Evolutionary conservation across 768 basidiomycete species (phyloP), one percentile per base, ranked within the genome.

Genomic region (Lactifluus rugatus): DNA sequence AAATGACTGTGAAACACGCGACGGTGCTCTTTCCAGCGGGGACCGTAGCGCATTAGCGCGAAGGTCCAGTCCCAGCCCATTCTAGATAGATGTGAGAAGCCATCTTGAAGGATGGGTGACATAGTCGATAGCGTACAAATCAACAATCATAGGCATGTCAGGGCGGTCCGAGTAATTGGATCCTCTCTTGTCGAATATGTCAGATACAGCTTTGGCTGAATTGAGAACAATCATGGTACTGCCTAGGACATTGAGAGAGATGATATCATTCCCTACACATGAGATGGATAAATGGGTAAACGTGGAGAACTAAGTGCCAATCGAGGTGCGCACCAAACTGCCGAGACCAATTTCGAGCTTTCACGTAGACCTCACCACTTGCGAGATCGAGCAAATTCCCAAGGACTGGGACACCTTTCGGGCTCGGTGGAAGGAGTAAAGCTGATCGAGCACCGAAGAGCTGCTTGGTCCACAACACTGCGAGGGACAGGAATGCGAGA

Each of bases 301-400:
- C 14, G 7, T 48, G 3, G 34, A 23, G 5, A 34, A 23, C 36
- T n/a, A 44, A 34, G 8, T 39, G 23, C 28, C 13, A 34, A 8
- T 28, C 8, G 31, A 44, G n/a, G 37, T 9, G 32, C 48, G 37
- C n/a, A 65, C 67, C 67, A n/a, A 68, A 61, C 28, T 48, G 56
- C 36, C 66, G 58, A 45, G 63, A 62, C 66, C 65, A 68, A 23
- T 66, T 49, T 26, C 54, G 52, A 48, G 61, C 57, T 13, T 61
- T 66, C 32, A 64, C 52, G 41, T 61, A 52, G 16, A 65, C 55
- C 9, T 60, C 52, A n/a, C 47, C 52, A 6, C 31, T 44, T 3
- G 68, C 66, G n/a, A 68, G 57, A 31, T 70, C 64, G 13, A 64
- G 48, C 16, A 64, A 21, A 54, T 68, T 68, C 23, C 68, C 68